These are phyloP conservation scores for Ceratocystiopsis sp. DNA, from an alignment of 2,329 filamentous ascomycete species.

Conservation along the genomic window DNA sequence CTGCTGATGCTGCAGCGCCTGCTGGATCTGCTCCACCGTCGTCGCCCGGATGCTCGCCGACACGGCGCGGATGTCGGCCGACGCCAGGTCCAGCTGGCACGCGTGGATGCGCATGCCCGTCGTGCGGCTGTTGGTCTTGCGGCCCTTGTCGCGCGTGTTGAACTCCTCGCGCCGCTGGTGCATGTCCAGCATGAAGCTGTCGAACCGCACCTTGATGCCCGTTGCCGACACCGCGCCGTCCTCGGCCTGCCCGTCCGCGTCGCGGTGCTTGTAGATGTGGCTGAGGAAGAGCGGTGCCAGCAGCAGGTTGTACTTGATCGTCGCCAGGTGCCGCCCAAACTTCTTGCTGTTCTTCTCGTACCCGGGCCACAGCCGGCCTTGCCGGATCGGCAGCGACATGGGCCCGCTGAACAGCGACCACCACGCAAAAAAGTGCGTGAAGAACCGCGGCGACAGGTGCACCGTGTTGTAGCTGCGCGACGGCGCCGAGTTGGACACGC, in stretches of 20 bases:
- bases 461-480: conserved; percentile 93
- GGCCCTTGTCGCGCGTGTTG: conserved; percentile 60
- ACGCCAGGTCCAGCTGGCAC: conserved; percentile 79
- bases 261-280: conserved; percentile 97
- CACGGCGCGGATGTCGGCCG: conserved; percentile 81
- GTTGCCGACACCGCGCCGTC: conserved; percentile 62
- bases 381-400: conserved; percentile 85
- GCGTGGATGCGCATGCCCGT: conserved; percentile 93
- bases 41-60: conserved; percentile 79
- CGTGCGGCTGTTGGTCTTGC: conserved; percentile 61
- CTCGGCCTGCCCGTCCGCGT: conserved; percentile 69
- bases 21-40: conserved; percentile 53
- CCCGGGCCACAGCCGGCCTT: conserved; percentile 80
- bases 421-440: conserved; percentile 96
- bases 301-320: conserved; percentile 92
- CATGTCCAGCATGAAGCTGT: conserved; percentile 93
- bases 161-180: conserved; percentile 91
- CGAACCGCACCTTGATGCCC: conserved; percentile 86
- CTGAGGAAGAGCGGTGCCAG: conserved; percentile 87
- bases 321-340: conserved; percentile 91
- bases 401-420: conserved; percentile 93
- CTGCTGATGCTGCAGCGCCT: conserved; percentile 19
- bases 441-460: conserved; percentile 86
- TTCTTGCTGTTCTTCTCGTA: conserved; percentile 97
- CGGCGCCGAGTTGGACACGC: conserved; percentile 52